phyloP scores from a whole-genome alignment of 768 basidiomycete genomes.

The Pholiota conissans region DNA sequence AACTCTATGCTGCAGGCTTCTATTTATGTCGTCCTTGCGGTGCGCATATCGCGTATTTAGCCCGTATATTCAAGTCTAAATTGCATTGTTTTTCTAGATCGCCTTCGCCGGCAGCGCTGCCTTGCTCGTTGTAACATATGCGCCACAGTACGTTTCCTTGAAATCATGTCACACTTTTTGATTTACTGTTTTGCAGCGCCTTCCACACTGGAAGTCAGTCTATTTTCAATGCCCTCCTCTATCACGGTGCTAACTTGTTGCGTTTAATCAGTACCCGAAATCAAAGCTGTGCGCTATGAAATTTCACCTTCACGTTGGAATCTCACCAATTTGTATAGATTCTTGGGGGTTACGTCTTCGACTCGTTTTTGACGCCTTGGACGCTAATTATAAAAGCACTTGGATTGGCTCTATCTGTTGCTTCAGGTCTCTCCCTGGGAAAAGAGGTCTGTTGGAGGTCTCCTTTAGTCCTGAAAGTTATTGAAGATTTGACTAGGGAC shows the following conservation, averaged over 20 bases:
- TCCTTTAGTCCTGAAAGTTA: conserved; percentile 2
- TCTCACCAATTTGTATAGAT: conserved; percentile 43
- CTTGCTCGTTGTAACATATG: conserved; percentile 61
- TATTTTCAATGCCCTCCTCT: background rate
- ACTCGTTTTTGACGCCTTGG: conserved; percentile 84
- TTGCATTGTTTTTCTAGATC: conserved; percentile 37
- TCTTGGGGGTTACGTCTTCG: conserved; percentile 82
- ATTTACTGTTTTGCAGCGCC: conserved; percentile 41
- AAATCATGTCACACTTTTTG: background rate
- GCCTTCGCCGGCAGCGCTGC: conserved; percentile 65
- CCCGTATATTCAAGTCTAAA: background rate
- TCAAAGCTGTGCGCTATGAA: conserved; percentile 58
- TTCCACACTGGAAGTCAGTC: conserved; percentile 79
- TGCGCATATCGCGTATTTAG: conserved; percentile 30
- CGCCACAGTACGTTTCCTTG: conserved; percentile 57
- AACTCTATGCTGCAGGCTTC: conserved; percentile 65
- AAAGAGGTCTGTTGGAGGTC: conserved; percentile 65
- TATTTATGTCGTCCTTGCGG: conserved; percentile 64
- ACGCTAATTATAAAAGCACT: conserved; percentile 83
- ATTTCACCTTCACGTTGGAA: background rate
- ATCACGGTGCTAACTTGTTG: background rate
- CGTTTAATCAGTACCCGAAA: conserved; percentile 61
- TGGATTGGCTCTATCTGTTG: conserved; percentile 81
- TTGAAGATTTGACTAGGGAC: conserved; percentile 48
- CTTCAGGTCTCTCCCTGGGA: conserved; percentile 81